phyloP scores from a whole-genome alignment of 495 filamentous ascomycete species.

The Terfezia boudieri region DNA sequence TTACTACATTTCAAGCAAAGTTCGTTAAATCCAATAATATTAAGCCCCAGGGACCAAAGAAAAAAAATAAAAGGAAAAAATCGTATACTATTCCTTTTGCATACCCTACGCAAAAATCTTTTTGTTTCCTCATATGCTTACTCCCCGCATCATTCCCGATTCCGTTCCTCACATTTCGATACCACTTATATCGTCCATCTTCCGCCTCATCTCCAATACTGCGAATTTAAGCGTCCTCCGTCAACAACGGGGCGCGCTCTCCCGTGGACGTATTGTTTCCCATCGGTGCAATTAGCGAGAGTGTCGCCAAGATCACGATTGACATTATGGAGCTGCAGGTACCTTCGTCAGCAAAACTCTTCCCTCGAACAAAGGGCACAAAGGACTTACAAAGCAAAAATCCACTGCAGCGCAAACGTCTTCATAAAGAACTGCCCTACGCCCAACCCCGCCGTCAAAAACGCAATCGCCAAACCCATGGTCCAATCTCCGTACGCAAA shows the following conservation, averaged over 20 bases:
- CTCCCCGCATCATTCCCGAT: too few relatives aligned
- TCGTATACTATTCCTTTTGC: too few relatives aligned
- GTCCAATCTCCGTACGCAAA: conserved; percentile 54
- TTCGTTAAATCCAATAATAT: too few relatives aligned
- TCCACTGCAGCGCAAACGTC: conserved; percentile 63
- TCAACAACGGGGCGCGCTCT: conserved; percentile 26
- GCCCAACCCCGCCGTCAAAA: conserved; percentile 51
- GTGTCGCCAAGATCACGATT: conserved; percentile 41
- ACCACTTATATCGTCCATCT: too few relatives aligned
- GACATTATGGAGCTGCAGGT: conserved; percentile 37
- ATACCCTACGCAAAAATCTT: too few relatives aligned
- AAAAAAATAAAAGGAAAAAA: too few relatives aligned
- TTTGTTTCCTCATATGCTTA: too few relatives aligned
- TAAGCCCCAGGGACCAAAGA: too few relatives aligned
- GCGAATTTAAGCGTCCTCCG: conserved; percentile 12
- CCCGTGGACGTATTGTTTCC: conserved; percentile 27
- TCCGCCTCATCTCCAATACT: too few relatives aligned
- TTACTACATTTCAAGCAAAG: too few relatives aligned
- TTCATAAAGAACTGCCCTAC: conserved; percentile 51
- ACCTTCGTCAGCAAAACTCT: neutral
- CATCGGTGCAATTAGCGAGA: conserved; percentile 40
- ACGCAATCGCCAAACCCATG: conserved; percentile 53
- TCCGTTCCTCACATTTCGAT: too few relatives aligned
- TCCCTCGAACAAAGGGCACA: neutral
- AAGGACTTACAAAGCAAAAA: conserved; percentile 44